A percentile compares a stretch with the other conserved stretches of the same genome.
phyloP scores from a whole-genome alignment of 2,329 filamentous ascomycete species.

The Allantophomopsis cytisporea region DNA sequence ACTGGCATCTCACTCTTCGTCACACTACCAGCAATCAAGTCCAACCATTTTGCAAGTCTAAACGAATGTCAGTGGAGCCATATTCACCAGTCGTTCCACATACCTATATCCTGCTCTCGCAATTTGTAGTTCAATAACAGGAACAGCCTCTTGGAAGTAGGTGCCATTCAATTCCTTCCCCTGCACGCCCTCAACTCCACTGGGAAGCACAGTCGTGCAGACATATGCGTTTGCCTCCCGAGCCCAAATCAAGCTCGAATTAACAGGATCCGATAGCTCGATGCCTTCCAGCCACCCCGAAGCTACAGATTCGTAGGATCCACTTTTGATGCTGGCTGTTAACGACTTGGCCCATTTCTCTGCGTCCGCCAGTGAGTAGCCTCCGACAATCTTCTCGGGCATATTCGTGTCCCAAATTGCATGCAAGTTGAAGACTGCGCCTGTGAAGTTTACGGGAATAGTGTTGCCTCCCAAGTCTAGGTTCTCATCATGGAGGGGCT shows the following conservation, averaged over 20 bases:
- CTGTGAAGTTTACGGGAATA: conserved; percentile 49
- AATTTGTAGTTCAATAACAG: conserved; percentile 50
- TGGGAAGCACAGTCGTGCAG: conserved; percentile 45
- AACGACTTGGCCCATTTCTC: conserved; percentile 42
- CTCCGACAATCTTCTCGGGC: conserved; percentile 48
- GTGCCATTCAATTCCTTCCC: conserved; percentile 45
- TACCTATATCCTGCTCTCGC: conserved; percentile 52
- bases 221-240: conserved; percentile 47
- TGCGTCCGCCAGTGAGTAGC: conserved; percentile 34
- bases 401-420: conserved; percentile 63
- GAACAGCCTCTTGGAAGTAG: conserved; percentile 51
- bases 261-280: conserved; percentile 35
- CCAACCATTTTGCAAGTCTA: conserved; percentile 18
- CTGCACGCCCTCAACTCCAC: conserved; percentile 37
- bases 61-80: conserved; percentile 19
- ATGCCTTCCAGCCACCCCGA: conserved; percentile 42
- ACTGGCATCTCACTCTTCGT: not conserved
- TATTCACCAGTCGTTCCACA: not conserved
- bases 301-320: conserved; percentile 36
- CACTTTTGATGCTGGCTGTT: conserved; percentile 35
- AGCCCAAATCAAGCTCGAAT: conserved; percentile 50
- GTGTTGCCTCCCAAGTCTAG: conserved; percentile 53
- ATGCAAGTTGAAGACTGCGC: conserved; percentile 48
- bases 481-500: conserved; percentile 53
- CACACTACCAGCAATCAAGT: not conserved